Conservation (phyloP, 306 rosid species). For the Gleditsia sinensis region DNA sequence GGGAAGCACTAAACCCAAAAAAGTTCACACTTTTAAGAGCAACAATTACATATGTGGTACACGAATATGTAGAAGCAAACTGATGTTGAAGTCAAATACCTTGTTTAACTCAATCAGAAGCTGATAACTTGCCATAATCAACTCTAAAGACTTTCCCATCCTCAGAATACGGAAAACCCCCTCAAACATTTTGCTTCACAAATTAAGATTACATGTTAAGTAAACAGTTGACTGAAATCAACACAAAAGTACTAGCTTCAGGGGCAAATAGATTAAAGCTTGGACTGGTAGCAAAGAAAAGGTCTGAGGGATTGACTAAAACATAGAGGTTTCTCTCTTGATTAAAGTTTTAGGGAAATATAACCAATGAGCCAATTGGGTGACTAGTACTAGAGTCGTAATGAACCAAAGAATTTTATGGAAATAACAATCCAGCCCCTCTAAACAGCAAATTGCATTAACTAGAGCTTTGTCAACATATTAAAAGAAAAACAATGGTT, state of each 20-base stretch:
- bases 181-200: conserved; percentile 39
- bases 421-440: background rate
- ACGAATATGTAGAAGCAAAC: background rate
- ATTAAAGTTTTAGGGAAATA: no score
- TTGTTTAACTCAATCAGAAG: conserved; percentile 70
- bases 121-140: conserved; percentile 47
- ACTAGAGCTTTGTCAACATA: background rate
- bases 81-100: conserved; percentile 39
- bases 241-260: background rate
- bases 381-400: no score
- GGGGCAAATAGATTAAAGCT: background rate
- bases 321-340: background rate
- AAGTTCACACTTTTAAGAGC: background rate
- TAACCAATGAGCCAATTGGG: no score
- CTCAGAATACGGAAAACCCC: conserved; percentile 45
- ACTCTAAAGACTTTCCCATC: conserved; percentile 42
- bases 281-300: background rate
- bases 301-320: background rate
- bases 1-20: conserved; percentile 59
- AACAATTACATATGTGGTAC: conserved; percentile 21
- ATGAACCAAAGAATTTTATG: no score
- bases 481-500: background rate
- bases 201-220: background rate
- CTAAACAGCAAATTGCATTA: background rate
- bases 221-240: conserved; percentile 2